A percentile compares a stretch with the other conserved stretches of the same genome.
These are phyloP conservation scores for Clarkia xantiana DNA, from an alignment of 345 rosid species.

Conservation along the genomic window DNA sequence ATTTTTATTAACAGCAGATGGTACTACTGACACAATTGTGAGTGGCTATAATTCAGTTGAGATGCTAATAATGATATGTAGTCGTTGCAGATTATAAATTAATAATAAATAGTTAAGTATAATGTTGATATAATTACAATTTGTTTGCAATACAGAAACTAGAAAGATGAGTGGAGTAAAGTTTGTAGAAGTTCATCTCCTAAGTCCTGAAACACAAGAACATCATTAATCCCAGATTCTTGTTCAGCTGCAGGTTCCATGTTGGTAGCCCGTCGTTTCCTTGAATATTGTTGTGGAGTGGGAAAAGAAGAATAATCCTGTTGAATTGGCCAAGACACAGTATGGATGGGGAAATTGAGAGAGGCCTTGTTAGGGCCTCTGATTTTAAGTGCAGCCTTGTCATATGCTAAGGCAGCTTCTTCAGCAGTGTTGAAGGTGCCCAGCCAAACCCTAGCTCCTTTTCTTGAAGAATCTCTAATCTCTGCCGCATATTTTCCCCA, in stretches of 20 bases:
- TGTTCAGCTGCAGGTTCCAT: slow-evolving; percentile 20
- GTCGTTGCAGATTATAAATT: too few species aligned
- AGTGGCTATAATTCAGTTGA: too few species aligned
- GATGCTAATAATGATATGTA: too few species aligned
- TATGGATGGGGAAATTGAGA: slow-evolving; percentile 57
- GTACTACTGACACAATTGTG: too few species aligned
- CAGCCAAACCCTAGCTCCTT: slow-evolving; percentile 75
- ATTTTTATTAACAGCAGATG: too few species aligned
- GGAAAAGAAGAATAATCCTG: slow-evolving; percentile 3
- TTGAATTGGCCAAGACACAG: slow-evolving; percentile 29
- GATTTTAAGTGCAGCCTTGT: slow-evolving; percentile 71
- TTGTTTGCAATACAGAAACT: slow-evolving; percentile 1
- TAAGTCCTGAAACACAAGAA: slow-evolving; percentile 49
- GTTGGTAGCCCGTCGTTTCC: slow-evolving; percentile 13
- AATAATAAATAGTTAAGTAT: too few species aligned
- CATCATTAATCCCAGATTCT: slow-evolving; percentile 17
- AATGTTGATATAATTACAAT: too few species aligned
- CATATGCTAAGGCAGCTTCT: slow-evolving; percentile 85
- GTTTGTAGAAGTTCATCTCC: slow-evolving; percentile 63
- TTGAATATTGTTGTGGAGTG: background rate
- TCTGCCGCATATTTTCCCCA: slow-evolving; percentile 92
- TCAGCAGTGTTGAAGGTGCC: slow-evolving; percentile 83
- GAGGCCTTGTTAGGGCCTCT: slow-evolving; percentile 58
- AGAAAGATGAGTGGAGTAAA: slow-evolving; percentile 45
- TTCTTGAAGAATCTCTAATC: slow-evolving; percentile 60